phyloP scores from a whole-genome alignment of 2,329 filamentous ascomycete species.

The Proliferodiscus dingleyae region DNA sequence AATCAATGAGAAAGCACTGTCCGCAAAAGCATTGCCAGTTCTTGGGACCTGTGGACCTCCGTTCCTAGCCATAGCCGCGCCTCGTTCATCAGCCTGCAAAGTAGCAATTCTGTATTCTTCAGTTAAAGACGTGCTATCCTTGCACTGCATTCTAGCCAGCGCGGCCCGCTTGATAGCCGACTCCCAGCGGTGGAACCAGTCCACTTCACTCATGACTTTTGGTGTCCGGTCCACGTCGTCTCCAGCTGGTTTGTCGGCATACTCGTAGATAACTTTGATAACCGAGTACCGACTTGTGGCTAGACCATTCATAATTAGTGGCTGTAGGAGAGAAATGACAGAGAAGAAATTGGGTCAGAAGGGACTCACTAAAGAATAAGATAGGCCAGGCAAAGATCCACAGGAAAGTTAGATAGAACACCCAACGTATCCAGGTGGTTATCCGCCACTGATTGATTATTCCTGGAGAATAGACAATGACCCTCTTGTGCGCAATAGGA shows the following conservation, averaged over 20 bases:
- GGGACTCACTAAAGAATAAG: constrained; percentile 51
- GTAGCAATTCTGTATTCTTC: constrained; percentile 49
- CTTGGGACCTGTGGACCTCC: constrained; percentile 14
- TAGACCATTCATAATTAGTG: neutral
- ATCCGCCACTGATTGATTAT: constrained; percentile 61
- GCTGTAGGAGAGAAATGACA: no score
- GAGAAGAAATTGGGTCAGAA: neutral
- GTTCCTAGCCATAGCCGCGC: constrained; percentile 7
- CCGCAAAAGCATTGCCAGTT: constrained; percentile 37
- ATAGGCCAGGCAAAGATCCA: constrained; percentile 69
- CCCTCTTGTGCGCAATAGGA: constrained; percentile 48
- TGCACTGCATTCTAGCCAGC: constrained; percentile 41
- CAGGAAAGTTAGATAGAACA: constrained; percentile 63
- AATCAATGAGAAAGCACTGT: constrained; percentile 39
- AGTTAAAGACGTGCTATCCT: constrained; percentile 50
- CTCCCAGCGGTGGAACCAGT: constrained; percentile 61
- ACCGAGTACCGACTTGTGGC: constrained; percentile 64
- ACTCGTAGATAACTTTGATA: constrained; percentile 47
- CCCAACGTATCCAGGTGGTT: constrained; percentile 55
- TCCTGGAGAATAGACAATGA: constrained; percentile 61
- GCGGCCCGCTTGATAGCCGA: constrained; percentile 55
- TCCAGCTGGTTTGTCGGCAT: constrained; percentile 16
- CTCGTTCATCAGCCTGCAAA: constrained; percentile 16
- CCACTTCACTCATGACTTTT: constrained; percentile 38
- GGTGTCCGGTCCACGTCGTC: constrained; percentile 15